A percentile compares a stretch with the other conserved stretches of the same genome.
Conservation (phyloP, 164 flowering plant species). For the Vitis cinerea region DNA sequence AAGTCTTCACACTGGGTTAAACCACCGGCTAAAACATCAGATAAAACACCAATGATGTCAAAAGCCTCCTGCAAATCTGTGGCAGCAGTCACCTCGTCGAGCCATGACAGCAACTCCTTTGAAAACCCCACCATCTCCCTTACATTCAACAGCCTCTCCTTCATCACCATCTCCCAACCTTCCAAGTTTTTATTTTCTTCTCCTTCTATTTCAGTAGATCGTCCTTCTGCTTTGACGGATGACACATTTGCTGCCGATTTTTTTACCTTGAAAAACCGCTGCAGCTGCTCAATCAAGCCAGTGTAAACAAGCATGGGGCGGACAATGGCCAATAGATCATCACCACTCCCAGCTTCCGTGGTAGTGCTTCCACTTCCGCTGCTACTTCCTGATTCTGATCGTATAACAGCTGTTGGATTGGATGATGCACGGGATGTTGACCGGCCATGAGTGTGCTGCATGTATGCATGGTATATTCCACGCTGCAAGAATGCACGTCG, state of each 20-base stretch:
- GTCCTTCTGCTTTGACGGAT: conserved; percentile 23
- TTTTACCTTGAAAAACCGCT: conserved; percentile 68
- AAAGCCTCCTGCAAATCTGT: conserved; percentile 82
- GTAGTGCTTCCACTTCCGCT: conserved; percentile 13
- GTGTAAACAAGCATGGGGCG: conserved; percentile 90
- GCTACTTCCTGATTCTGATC: conserved; percentile 30
- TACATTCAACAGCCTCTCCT: conserved; percentile 68
- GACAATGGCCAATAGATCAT: conserved; percentile 53
- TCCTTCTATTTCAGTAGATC: conserved; percentile 32
- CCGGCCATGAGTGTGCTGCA: conserved; percentile 74
- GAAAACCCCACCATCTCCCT: conserved; percentile 91
- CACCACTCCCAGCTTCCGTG: conserved; percentile 23
- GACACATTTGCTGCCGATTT: conserved; percentile 24
- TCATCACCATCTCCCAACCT: conserved; percentile 84
- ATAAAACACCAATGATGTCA: conserved; percentile 71
- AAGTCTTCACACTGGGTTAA: conserved; percentile 73
- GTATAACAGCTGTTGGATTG: conserved; percentile 28
- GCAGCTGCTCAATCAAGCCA: conserved; percentile 90
- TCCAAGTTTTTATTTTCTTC: conserved; percentile 45
- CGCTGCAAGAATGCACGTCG: conserved; percentile 83
- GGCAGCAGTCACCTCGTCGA: conserved; percentile 71
- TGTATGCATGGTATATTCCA: conserved; percentile 89
- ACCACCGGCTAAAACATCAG: conserved; percentile 72
- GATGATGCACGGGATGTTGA: conserved; percentile 43
- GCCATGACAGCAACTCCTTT: conserved; percentile 83